Base-by-base conservation (phyloP, 768 basidiomycete species). In the Auricularia sp. region DNA sequence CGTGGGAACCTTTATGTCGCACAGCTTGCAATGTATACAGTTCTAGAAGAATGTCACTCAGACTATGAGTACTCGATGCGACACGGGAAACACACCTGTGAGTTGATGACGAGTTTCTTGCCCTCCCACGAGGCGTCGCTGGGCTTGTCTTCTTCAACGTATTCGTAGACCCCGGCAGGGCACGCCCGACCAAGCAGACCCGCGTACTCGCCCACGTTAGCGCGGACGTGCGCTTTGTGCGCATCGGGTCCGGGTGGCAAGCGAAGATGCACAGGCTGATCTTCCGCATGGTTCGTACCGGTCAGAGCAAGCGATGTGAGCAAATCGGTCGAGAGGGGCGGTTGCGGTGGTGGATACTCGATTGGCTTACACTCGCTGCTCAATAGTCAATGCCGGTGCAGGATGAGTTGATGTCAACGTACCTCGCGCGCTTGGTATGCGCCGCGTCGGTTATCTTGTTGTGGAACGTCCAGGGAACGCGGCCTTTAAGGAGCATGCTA, bases 141-240 rank as follows among this genome's bases (percentile, higher is more conserved):
- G 11, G 67, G 65, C 8, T 68, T 70, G 14, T 88, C 87, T 18
- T 82, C 87, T 36, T 90, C 84, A 2, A 95, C 87, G 71, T 99
- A 99, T 76, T 99, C 96, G 73, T 99, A 99, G 47, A 98, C 96
- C 3, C 86, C 91, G 0, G 97, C 96, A 1, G 96, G 96, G 74
- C 96, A 99, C 3, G 88, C 95, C 3, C 85, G 81, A 0, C 88
- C 88, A n/a, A 99, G 79, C 33, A 98, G 73, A 6, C 93, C 93
- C 0, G 90, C 96, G 72, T 87, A 99, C 69, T 91, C 84, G 60
- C 79, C 79, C 0, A 87, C 81, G 73, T 98, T 98, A 51, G 76
- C 76, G 64, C 81, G 72, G 5, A 96, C 91, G 72, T 98, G 96
- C 29, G 83, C 78, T 59, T 76, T 76, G 61, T 84, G 76, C 36